These are phyloP conservation scores for Wallacemonas sp. DNA, from an alignment of 208 protist species.

Conservation along the genomic window DNA sequence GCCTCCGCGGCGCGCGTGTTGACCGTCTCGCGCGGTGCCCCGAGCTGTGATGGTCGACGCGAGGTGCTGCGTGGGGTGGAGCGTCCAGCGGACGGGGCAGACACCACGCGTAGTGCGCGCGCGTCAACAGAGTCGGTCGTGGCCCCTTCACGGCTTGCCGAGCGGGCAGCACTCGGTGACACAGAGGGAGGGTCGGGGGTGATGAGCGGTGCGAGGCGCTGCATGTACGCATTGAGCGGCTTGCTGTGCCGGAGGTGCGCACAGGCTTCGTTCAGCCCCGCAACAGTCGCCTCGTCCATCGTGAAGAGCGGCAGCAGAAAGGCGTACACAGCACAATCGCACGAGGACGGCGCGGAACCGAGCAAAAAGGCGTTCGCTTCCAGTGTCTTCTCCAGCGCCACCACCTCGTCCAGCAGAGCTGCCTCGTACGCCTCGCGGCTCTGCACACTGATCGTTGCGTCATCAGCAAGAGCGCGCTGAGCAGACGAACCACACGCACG, in stretches of 20 bases:
- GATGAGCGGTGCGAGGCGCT: slow-evolving; percentile 16
- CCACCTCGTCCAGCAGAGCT: slow-evolving; percentile 16
- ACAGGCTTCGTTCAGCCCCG: slow-evolving; percentile 1
- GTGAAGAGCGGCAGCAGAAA: slow-evolving; percentile 19
- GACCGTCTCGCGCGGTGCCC: background rate
- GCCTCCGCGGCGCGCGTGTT: slow-evolving; percentile 1
- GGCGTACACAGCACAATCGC: slow-evolving; percentile 30
- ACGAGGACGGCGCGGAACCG: slow-evolving; percentile 26
- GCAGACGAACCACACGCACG: background rate
- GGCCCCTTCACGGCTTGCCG: too few relatives aligned
- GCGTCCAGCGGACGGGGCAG: background rate
- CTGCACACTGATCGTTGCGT: background rate
- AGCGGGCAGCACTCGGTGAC: background rate
- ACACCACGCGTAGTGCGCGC: too few relatives aligned
- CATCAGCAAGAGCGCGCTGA: background rate
- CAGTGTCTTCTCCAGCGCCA: slow-evolving; percentile 22
- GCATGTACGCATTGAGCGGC: slow-evolving; percentile 17
- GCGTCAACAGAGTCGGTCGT: too few relatives aligned
- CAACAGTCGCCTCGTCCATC: slow-evolving; percentile 11
- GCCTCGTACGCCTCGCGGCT: slow-evolving; percentile 8
- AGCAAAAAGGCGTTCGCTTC: slow-evolving; percentile 20
- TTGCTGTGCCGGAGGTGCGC: slow-evolving; percentile 12
- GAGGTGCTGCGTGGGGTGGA: background rate
- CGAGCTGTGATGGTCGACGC: background rate
- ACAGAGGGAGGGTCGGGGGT: slow-evolving; percentile 29